Percentiles rank a stretch among this genome's conserved stretches.
Evolutionary conservation across 768 basidiomycete species (phyloP).

Genomic region (Rhizopogon vesiculosus): DNA sequence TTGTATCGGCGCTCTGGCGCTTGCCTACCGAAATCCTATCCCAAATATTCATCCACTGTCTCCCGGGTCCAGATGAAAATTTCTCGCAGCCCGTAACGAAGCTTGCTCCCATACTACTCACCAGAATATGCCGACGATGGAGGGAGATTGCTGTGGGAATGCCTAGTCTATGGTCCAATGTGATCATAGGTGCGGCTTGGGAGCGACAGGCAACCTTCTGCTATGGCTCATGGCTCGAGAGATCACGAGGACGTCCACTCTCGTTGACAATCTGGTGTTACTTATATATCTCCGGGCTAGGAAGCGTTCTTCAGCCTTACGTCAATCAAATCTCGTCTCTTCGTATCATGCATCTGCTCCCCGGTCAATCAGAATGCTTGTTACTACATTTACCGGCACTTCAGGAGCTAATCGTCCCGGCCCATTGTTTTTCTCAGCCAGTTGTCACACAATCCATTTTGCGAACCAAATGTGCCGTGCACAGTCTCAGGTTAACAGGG

Average conservation of each 20-base stretch:
- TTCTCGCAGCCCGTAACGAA: constrained; percentile 20
- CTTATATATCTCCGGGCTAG: background rate
- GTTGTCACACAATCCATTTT: background rate
- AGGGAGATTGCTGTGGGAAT: constrained; percentile 31
- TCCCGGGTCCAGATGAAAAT: constrained; percentile 13
- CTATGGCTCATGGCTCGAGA: constrained; percentile 8
- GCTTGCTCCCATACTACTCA: constrained; percentile 33
- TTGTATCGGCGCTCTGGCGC: constrained; percentile 26
- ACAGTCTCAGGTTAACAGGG: too few species aligned
- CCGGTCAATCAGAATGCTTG: constrained; percentile 9
- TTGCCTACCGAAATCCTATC: constrained; percentile 43
- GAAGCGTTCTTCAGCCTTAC: constrained; percentile 15
- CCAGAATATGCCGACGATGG: constrained; percentile 41
- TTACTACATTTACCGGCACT: constrained; percentile 14
- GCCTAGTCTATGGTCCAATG: constrained; percentile 45
- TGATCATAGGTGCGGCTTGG: constrained; percentile 17
- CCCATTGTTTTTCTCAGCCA: background rate
- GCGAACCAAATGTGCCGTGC: too few species aligned
- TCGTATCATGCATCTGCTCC: constrained; percentile 10
- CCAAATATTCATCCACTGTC: constrained; percentile 41
- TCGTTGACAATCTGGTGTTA: constrained; percentile 15
- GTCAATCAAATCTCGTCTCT: constrained; percentile 3
- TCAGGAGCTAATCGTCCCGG: constrained; percentile 12
- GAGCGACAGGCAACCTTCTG: constrained; percentile 9
- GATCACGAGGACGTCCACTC: constrained; percentile 12